Conservation (phyloP, 169 alveolate genomes). For the Cystoisospora suis region DNA sequence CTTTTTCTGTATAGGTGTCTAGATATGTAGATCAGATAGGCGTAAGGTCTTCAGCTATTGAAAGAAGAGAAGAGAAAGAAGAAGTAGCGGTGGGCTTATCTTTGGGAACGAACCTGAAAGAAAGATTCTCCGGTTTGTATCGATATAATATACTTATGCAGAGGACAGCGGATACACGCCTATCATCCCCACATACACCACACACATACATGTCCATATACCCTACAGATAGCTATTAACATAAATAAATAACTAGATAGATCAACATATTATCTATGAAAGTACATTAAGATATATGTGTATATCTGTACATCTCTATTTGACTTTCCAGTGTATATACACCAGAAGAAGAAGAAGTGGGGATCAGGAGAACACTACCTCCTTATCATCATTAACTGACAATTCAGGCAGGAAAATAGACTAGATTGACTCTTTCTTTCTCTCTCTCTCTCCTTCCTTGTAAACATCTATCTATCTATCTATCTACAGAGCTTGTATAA, state of each 20-base stretch:
- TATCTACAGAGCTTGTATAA: no score
- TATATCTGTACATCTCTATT: not conserved
- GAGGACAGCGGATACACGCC: slow-evolving; percentile 78
- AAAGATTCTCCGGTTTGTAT: slow-evolving; percentile 74
- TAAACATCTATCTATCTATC: no score
- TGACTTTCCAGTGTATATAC: not conserved
- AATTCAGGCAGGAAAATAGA: no score
- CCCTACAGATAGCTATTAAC: not conserved
- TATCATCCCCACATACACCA: not conserved
- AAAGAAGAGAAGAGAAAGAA: no score
- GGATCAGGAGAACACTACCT: no score
- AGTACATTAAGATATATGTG: not conserved
- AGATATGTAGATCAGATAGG: no score
- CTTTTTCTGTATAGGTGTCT: no score
- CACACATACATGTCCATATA: not conserved
- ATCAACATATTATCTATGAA: not conserved
- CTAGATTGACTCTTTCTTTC: no score
- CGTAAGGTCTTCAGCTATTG: no score
- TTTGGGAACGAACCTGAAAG: slow-evolving; percentile 61
- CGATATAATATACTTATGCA: slow-evolving; percentile 73
- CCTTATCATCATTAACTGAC: no score
- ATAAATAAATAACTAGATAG: not conserved
- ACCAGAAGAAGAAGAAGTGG: no score
- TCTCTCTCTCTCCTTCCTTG: no score
- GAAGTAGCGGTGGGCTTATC: not conserved